phyloP scores from a whole-genome alignment of 148 eudicot species.

The Vaccinium darrowii region DNA sequence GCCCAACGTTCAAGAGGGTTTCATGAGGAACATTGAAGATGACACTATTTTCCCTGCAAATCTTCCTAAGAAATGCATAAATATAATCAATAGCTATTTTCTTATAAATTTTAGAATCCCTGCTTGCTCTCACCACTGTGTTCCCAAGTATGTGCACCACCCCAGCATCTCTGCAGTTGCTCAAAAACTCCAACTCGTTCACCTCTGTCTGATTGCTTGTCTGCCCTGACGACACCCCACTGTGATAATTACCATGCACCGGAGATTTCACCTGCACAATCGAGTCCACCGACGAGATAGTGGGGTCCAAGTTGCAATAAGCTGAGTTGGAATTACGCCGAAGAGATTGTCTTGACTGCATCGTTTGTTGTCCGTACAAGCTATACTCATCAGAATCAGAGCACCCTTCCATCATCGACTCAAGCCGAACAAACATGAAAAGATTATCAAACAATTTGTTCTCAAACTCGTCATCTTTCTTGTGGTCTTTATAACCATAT shows the following conservation, averaged over 20 bases:
- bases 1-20: slow-evolving; percentile 88
- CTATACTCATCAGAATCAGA: slow-evolving; percentile 94
- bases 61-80: slow-evolving; percentile 93
- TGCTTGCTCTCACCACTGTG: slow-evolving; percentile 72
- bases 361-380: slow-evolving; percentile 69
- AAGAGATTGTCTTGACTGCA: slow-evolving; percentile 42
- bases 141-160: slow-evolving; percentile 96
- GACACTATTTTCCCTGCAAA: slow-evolving; percentile 96
- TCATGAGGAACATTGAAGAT: slow-evolving; percentile 96
- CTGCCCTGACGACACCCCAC: slow-evolving; percentile 51
- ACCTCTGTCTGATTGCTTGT: slow-evolving; percentile 55
- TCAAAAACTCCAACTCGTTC: slow-evolving; percentile 77
- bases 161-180: slow-evolving; percentile 76
- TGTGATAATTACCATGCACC: slow-evolving; percentile 18
- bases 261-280: slow-evolving; percentile 61
- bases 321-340: slow-evolving; percentile 21
- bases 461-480: slow-evolving; percentile 90
- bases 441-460: slow-evolving; percentile 77
- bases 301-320: slow-evolving; percentile 27
- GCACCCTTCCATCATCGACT: slow-evolving; percentile 95
- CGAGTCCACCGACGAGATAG: slow-evolving; percentile 66
- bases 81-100: slow-evolving; percentile 79
- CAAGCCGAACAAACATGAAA: slow-evolving; percentile 76
- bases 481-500: slow-evolving; percentile 94
- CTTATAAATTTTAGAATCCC: slow-evolving; percentile 60